These are phyloP conservation scores for Vitis amurensis DNA, from an alignment of 164 flowering plant genomes.

Conservation along the genomic window DNA sequence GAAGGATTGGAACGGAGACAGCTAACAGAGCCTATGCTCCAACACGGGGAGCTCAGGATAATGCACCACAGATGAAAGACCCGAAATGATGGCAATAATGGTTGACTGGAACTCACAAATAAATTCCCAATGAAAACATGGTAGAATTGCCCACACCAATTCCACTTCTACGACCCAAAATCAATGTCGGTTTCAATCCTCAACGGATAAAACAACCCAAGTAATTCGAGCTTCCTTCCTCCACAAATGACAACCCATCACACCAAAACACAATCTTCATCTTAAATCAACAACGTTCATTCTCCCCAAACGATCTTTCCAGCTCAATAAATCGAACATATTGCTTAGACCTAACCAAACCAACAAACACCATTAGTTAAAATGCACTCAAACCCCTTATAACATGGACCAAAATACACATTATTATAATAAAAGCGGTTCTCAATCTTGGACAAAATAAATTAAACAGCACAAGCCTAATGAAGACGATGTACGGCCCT, in stretches of 20 bases:
- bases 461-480: no score
- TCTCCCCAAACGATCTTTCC: not conserved
- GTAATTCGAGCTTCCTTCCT: not conserved
- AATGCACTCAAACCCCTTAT: no score
- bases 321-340: not conserved
- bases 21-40: conserved; percentile 26
- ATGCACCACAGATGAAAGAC: conserved; percentile 19
- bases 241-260: not conserved
- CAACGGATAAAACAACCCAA: not conserved
- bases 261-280: not conserved
- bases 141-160: conserved; percentile 18
- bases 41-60: conserved; percentile 7
- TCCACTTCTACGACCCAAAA: conserved; percentile 3
- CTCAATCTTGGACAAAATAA: no score
- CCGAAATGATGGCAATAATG: conserved; percentile 42
- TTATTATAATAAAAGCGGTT: no score
- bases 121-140: conserved; percentile 36
- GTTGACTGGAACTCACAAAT: conserved; percentile 60
- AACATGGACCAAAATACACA: no score
- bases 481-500: no score
- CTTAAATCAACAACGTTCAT: not conserved
- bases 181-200: not conserved
- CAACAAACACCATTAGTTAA: not conserved
- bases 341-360: not conserved
- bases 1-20: conserved; percentile 34